phyloP scores from a whole-genome alignment of 768 basidiomycete genomes.

The Termitomyces sp. region DNA sequence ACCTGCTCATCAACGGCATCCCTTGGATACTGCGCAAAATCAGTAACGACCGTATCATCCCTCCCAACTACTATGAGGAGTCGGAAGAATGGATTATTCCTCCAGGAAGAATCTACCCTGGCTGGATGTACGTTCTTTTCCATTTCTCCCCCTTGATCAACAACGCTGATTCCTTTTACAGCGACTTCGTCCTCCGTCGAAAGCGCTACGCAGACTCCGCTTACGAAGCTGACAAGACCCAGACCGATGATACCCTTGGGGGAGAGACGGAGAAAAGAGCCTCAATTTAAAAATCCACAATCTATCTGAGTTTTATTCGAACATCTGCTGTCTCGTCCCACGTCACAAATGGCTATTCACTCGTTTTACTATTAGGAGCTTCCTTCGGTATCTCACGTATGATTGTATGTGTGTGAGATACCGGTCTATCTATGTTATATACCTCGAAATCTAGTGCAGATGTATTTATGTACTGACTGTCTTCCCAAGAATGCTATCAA shows the following conservation, averaged over 20 bases:
- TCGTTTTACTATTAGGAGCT: neutral
- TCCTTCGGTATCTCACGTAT: neutral
- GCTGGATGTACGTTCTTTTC: slow-evolving; percentile 56
- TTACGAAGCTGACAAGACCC: neutral
- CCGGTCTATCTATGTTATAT: neutral
- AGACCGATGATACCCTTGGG: neutral
- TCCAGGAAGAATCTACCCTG: slow-evolving; percentile 64
- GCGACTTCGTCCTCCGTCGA: neutral
- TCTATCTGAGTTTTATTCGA: neutral
- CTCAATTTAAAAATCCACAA: neutral
- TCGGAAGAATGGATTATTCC: slow-evolving; percentile 74
- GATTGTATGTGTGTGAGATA: neutral
- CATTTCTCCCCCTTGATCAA: too few species aligned
- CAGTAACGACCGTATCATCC: slow-evolving; percentile 58
- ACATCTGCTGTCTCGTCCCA: neutral
- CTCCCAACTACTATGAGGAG: slow-evolving; percentile 61
- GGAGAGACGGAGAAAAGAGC: slow-evolving; percentile 4
- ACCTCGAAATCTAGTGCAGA: neutral
- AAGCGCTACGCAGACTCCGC: neutral
- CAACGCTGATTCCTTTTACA: neutral
- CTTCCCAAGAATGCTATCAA: neutral
- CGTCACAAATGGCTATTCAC: neutral
- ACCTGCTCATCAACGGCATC: slow-evolving; percentile 70
- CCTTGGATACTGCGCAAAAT: slow-evolving; percentile 56
- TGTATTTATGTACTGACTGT: neutral